Percentiles rank a stretch among this genome's conserved stretches.
Evolutionary conservation across 331 rosid species (phyloP).

Genomic region (Prunus yedoensis): DNA sequence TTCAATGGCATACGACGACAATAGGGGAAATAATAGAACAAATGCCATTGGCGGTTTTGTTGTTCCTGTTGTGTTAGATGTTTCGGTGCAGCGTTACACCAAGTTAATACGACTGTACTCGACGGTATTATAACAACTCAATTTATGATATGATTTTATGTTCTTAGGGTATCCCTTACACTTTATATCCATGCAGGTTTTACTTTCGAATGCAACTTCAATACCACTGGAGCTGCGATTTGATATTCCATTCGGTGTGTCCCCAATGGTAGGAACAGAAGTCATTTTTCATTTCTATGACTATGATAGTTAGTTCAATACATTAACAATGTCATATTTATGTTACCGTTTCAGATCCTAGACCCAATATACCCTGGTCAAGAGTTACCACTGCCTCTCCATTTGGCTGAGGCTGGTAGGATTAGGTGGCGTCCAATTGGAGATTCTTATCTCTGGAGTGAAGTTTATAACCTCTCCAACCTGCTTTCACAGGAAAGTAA

Average conservation of each 20-base stretch:
- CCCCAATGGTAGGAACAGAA: slow-evolving; percentile 66
- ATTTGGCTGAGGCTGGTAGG: slow-evolving; percentile 92
- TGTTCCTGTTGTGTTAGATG: slow-evolving; percentile 90
- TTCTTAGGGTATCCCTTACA: slow-evolving; percentile 21
- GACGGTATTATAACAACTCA: slow-evolving; percentile 58
- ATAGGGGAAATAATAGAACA: slow-evolving; percentile 30
- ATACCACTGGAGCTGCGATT: slow-evolving; percentile 84
- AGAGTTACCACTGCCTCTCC: slow-evolving; percentile 88
- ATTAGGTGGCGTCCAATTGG: slow-evolving; percentile 95
- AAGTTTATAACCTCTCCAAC: slow-evolving; percentile 75
- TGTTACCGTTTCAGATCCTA: slow-evolving; percentile 57
- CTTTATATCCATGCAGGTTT: slow-evolving; percentile 55
- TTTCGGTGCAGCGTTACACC: slow-evolving; percentile 79
- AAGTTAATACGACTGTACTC: slow-evolving; percentile 85
- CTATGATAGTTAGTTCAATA: background rate
- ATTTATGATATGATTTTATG: slow-evolving; percentile 16
- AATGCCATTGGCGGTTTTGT: slow-evolving; percentile 47
- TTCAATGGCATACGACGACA: slow-evolving; percentile 49
- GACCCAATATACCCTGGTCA: slow-evolving; percentile 90
- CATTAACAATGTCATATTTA: background rate
- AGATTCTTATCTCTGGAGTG: slow-evolving; percentile 88
- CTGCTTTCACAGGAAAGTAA: slow-evolving; percentile 65
- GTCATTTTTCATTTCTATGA: background rate
- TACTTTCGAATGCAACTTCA: slow-evolving; percentile 77
- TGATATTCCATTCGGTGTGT: slow-evolving; percentile 89